A percentile compares a stretch with the other conserved stretches of the same genome.
Conservation (phyloP, 192 early-diverging fungal genomes). For the Geranomyces michiganensis region DNA sequence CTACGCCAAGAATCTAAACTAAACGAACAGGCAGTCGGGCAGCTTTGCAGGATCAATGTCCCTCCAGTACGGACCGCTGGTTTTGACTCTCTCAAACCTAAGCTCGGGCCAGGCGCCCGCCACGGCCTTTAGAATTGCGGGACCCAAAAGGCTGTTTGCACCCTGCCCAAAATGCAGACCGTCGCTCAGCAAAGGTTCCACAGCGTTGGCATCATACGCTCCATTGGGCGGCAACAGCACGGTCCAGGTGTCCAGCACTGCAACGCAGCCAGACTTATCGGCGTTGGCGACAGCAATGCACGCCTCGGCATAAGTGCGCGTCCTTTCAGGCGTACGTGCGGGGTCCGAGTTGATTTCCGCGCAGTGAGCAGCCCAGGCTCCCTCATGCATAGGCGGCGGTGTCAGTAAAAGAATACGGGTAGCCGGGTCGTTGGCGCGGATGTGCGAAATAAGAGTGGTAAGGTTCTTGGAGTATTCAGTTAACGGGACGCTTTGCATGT, state of each 20-base stretch:
- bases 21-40: background rate
- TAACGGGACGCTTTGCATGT: constrained; percentile 66
- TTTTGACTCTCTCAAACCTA: background rate
- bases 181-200: constrained; percentile 28
- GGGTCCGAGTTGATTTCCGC: constrained; percentile 24
- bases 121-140: constrained; percentile 42
- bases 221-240: constrained; percentile 26
- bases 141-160: constrained; percentile 36
- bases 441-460: constrained; percentile 56
- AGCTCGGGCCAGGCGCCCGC: constrained; percentile 48
- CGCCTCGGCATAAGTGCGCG: constrained; percentile 35
- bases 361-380: constrained; percentile 39
- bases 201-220: constrained; percentile 22
- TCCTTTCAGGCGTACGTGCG: constrained; percentile 24
- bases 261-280: constrained; percentile 16
- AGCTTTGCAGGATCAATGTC: background rate
- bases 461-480: constrained; percentile 62
- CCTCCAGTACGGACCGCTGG: background rate
- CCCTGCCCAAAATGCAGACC: constrained; percentile 38
- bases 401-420: constrained; percentile 71
- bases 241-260: constrained; percentile 39
- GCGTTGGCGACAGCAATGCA: constrained; percentile 27
- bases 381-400: constrained; percentile 69
- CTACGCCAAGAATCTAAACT: no score
- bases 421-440: constrained; percentile 62